Evolutionary conservation across 768 basidiomycete genomes (phyloP).

Genomic region (Lactarius sp.): DNA sequence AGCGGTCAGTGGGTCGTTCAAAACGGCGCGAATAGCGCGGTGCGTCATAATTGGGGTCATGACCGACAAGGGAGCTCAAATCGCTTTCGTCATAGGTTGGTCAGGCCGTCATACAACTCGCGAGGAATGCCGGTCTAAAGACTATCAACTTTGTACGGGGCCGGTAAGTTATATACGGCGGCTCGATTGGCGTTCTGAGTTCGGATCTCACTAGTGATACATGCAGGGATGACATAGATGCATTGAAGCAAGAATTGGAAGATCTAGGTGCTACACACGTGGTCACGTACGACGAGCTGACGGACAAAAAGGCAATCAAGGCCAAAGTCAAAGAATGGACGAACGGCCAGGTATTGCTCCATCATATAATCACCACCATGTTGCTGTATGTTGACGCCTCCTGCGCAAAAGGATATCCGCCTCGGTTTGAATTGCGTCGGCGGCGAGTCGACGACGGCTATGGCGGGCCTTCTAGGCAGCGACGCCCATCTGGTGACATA

Average conservation of each 20-base stretch:
- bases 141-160: conserved; percentile 80
- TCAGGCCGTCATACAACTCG: conserved; percentile 83
- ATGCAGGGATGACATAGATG: conserved; percentile 48
- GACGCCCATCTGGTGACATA: conserved; percentile 79
- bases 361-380: background rate
- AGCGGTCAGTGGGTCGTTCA: conserved; percentile 79
- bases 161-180: conserved; percentile 41
- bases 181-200: background rate
- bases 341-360: conserved; percentile 46
- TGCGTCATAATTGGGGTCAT: conserved; percentile 34
- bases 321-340: conserved; percentile 61
- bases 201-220: background rate
- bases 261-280: conserved; percentile 72
- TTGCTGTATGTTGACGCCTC: background rate
- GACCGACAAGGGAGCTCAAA: background rate
- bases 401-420: conserved; percentile 35
- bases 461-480: conserved; percentile 62
- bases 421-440: conserved; percentile 57
- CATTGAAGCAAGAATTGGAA: conserved; percentile 47
- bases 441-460: conserved; percentile 61
- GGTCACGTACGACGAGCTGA: conserved; percentile 69
- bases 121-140: conserved; percentile 60
- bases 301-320: conserved; percentile 45
- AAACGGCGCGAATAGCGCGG: conserved; percentile 83
- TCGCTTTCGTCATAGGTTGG: conserved; percentile 49